A percentile compares a stretch with the other conserved stretches of the same genome.
These are phyloP conservation scores for Paxillus involutus DNA, from an alignment of 768 basidiomycete genomes.

Conservation along the genomic window DNA sequence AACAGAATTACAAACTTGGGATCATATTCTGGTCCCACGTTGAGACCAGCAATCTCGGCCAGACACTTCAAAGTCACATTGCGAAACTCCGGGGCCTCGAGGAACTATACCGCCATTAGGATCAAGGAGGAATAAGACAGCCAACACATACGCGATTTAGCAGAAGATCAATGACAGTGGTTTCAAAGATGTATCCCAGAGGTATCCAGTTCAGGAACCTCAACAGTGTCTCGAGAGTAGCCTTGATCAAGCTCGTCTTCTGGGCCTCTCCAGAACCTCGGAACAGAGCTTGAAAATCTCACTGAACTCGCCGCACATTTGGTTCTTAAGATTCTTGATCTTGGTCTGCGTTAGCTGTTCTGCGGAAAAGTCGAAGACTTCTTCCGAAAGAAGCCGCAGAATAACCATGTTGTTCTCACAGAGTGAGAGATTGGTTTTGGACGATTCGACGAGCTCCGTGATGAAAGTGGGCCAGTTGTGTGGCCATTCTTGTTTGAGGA, in stretches of 20 bases:
- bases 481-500: constrained; percentile 99
- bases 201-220: constrained; percentile 99
- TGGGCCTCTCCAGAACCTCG: constrained; percentile 95
- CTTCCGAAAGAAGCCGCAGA: constrained; percentile 93
- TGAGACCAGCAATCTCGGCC: constrained; percentile 92
- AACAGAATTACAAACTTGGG: constrained; percentile 97
- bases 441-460: constrained; percentile 94
- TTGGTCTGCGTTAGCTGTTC: constrained; percentile 99
- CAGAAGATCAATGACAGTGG: constrained; percentile 92
- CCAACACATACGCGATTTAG: constrained; percentile 74
- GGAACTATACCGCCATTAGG: constrained; percentile 58
- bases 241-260: constrained; percentile 91
- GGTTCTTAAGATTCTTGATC: constrained; percentile 96
- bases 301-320: constrained; percentile 96
- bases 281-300: constrained; percentile 98
- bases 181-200: constrained; percentile 98
- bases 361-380: constrained; percentile 98
- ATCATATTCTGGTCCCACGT: constrained; percentile 96
- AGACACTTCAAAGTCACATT: constrained; percentile 96
- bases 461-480: constrained; percentile 99
- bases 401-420: constrained; percentile 99
- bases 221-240: constrained; percentile 91
- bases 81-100: constrained; percentile 95
- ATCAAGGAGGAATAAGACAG: constrained; percentile 2
- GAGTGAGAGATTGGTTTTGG: constrained; percentile 91